Evolutionary conservation across 108 stramenopile species (phyloP).

Genomic region (Parietichytrium sp.): DNA sequence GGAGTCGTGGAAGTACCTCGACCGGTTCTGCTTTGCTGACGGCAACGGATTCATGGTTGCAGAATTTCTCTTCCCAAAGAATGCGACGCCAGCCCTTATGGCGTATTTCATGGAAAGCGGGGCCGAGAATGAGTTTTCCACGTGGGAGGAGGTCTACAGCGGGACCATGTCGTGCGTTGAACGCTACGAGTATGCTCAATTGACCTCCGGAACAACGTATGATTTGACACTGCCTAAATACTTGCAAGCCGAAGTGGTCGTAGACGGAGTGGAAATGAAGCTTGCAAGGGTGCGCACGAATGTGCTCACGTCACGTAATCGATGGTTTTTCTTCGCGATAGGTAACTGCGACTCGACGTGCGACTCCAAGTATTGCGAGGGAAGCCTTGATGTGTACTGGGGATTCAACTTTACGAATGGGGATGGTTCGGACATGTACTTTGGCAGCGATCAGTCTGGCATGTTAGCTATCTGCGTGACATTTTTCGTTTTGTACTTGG

Average conservation of each 20-base stretch:
- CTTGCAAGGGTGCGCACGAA: neutral
- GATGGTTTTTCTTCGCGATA: constrained; percentile 26
- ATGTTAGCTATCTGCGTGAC: neutral
- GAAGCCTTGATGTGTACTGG: neutral
- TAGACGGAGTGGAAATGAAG: neutral
- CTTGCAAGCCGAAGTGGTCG: neutral
- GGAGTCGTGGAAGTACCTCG: constrained; percentile 9
- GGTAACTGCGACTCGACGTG: neutral
- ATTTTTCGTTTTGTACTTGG: neutral
- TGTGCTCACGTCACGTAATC: neutral
- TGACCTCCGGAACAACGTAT: neutral
- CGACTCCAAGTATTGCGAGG: neutral
- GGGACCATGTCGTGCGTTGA: neutral
- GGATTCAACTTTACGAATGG: constrained; percentile 16
- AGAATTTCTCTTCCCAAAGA: neutral
- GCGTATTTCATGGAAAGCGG: neutral
- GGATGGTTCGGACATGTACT: neutral
- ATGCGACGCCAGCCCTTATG: neutral
- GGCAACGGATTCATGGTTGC: neutral
- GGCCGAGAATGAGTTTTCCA: neutral
- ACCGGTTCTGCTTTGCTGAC: neutral
- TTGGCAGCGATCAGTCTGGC: constrained; percentile 7
- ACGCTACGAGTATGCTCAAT: neutral
- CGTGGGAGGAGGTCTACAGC: constrained; percentile 14
- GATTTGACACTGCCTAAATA: neutral